Base-by-base conservation (phyloP, 1,139 yeast species). In the Meyerozyma elateridarum region DNA sequence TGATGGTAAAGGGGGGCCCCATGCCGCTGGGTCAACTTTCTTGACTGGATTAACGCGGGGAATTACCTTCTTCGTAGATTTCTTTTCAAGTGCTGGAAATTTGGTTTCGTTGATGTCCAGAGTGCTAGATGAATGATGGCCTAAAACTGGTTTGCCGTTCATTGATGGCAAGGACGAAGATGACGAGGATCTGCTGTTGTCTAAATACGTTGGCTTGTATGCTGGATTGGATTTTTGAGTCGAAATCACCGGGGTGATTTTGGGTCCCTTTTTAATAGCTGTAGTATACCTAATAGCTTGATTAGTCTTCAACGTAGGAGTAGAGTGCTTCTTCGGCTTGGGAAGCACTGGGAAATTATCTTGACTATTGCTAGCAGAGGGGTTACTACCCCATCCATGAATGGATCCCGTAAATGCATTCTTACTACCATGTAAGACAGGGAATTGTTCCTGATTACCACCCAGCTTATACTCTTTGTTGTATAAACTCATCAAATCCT, bases 331-430 rank as follows among this genome's bases (percentile, higher is more conserved):
- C 25, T 42, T 37, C 6, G 73, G 70, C 32, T 61, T 65, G 11
- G 76, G 60, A 32, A 76, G 56, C 2, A 71, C 69, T 1, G 87
- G 85, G 48, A 81, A 73, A 33, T 63, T 55, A 1, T 75, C 73
- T 13, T 49, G 48, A 8, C 34, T 26, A 26, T 40, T 31, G 39
- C 46, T 25, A n/a, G 33, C 30, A 15, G 42, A 28, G 11, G 28
- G 28, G 8, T 34, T 52, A 2, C 8, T 8, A 15, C 12, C 12
- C 27, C 27, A 24, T n/a, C 27, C 18, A 13, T 24, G 27, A 14
- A 24, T 24, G 2, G 27, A 24, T 2, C 45, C 35, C 8, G 44
- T 35, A 15, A 24, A 24, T 3, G 27, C 27, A 14, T 24, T 24
- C 8, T 5, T 15, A 25, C 40, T 37, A 6, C 60, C 58, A 6